phyloP scores from a whole-genome alignment of 1,139 yeast species.

The Torulaspora globosa region DNA sequence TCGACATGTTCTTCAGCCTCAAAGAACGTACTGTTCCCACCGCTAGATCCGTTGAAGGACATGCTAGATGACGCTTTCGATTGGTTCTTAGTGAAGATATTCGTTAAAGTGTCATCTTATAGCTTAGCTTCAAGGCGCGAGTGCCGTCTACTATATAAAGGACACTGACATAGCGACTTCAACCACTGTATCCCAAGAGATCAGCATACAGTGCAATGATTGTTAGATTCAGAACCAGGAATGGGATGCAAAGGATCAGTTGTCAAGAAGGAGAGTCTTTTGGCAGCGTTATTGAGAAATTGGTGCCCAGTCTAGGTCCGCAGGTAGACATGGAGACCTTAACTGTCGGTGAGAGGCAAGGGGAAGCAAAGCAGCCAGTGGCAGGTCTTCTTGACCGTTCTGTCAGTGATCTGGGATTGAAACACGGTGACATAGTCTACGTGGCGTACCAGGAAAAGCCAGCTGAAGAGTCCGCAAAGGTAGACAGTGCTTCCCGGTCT shows the following conservation, averaged over 20 bases:
- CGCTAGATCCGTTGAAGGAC: constrained; percentile 18
- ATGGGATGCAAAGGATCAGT: constrained; percentile 71
- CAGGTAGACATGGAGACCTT: constrained; percentile 27
- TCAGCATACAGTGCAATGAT: constrained; percentile 38
- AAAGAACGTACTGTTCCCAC: constrained; percentile 19
- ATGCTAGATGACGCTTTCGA: not conserved
- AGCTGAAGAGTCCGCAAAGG: constrained; percentile 5
- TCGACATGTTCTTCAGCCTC: constrained; percentile 27
- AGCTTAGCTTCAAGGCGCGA: constrained; percentile 3
- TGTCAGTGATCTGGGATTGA: constrained; percentile 51
- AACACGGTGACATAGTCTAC: constrained; percentile 83
- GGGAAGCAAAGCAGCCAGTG: constrained; percentile 47
- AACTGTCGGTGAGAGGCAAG: constrained; percentile 47
- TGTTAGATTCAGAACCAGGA: constrained; percentile 75
- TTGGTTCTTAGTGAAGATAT: not conserved
- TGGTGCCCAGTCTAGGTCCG: constrained; percentile 31
- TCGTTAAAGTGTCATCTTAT: not conserved
- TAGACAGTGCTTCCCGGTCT: not conserved
- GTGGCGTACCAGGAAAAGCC: constrained; percentile 45
- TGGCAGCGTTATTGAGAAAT: constrained; percentile 44
- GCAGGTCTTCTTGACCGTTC: constrained; percentile 45
- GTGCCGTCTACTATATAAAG: not conserved
- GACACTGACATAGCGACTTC: not conserved
- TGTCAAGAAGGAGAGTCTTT: constrained; percentile 51
- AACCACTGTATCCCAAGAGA: not conserved